These are phyloP conservation scores for Pseudoperonospora humuli DNA, from an alignment of 352 stramenopile genomes.

Conservation along the genomic window DNA sequence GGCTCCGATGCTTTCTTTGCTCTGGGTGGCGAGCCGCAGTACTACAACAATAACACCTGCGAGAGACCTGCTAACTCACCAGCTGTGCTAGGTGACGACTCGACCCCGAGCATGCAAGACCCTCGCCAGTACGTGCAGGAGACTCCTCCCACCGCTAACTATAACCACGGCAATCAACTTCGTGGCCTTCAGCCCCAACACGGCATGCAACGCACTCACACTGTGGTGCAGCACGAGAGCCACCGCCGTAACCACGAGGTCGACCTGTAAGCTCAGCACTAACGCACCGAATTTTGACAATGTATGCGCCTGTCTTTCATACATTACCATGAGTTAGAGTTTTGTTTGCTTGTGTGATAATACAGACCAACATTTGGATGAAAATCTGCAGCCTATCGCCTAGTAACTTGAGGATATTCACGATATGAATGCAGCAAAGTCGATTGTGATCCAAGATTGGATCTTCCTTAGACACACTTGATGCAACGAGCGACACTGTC, in stretches of 20 bases:
- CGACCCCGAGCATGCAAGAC: slow-evolving; percentile 22
- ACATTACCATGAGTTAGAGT: slow-evolving; percentile 20
- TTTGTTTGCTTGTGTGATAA: slow-evolving; percentile 27
- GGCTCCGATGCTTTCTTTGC: slow-evolving; percentile 45
- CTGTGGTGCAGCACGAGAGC: slow-evolving; percentile 17
- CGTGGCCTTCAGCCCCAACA: slow-evolving; percentile 15
- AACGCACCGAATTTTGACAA: slow-evolving; percentile 4
- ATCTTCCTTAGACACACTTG: too few relatives aligned
- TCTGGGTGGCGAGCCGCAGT: slow-evolving; percentile 30
- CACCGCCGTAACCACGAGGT: slow-evolving; percentile 41
- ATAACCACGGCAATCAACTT: slow-evolving; percentile 16
- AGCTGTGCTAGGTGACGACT: slow-evolving; percentile 32
- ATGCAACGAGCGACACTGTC: too few relatives aligned
- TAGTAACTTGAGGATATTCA: too few relatives aligned
- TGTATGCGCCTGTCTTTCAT: slow-evolving; percentile 6
- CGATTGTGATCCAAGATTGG: too few relatives aligned
- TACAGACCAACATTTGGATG: too few relatives aligned
- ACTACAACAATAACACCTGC: slow-evolving; percentile 22
- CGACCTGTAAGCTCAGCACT: slow-evolving; percentile 21
- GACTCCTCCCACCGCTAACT: slow-evolving; percentile 20
- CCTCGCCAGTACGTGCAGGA: slow-evolving; percentile 22
- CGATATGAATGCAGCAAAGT: too few relatives aligned
- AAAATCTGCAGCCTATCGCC: too few relatives aligned
- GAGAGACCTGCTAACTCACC: slow-evolving; percentile 24
- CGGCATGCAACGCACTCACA: slow-evolving; percentile 23